These are phyloP conservation scores for Crithidia thermophila DNA, from an alignment of 208 protist species.

Conservation along the genomic window DNA sequence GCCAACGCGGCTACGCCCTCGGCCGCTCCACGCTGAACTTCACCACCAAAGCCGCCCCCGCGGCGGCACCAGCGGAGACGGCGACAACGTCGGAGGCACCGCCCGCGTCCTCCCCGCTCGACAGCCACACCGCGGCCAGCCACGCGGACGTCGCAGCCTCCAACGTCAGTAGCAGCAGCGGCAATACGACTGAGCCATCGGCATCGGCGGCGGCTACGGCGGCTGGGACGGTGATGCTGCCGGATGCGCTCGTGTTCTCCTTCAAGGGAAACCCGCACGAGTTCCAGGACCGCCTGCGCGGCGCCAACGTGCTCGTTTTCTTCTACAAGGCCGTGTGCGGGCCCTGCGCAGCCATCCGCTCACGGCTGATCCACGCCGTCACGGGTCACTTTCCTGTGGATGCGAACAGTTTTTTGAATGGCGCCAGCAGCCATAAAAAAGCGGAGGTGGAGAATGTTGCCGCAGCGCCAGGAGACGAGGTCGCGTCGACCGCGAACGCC, in stretches of 20 bases:
- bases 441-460: no score
- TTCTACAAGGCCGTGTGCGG: constrained; percentile 79
- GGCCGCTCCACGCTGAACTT: constrained; percentile 10
- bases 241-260: constrained; percentile 32
- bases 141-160: no score
- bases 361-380: constrained; percentile 44
- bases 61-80: background rate
- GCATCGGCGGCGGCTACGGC: background rate
- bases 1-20: constrained; percentile 8
- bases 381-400: constrained; percentile 21
- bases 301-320: constrained; percentile 60
- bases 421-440: background rate
- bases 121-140: no score
- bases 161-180: background rate
- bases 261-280: constrained; percentile 51
- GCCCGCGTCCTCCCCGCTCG: no score
- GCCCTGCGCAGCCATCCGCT: constrained; percentile 61
- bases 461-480: background rate
- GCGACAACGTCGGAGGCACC: no score
- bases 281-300: constrained; percentile 45
- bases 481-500: no score
- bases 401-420: background rate
- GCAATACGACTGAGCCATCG: background rate
- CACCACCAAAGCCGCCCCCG: background rate
- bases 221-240: constrained; percentile 8